Conservation (phyloP, 179 eudicot genomes). For the Silene coronaria region DNA sequence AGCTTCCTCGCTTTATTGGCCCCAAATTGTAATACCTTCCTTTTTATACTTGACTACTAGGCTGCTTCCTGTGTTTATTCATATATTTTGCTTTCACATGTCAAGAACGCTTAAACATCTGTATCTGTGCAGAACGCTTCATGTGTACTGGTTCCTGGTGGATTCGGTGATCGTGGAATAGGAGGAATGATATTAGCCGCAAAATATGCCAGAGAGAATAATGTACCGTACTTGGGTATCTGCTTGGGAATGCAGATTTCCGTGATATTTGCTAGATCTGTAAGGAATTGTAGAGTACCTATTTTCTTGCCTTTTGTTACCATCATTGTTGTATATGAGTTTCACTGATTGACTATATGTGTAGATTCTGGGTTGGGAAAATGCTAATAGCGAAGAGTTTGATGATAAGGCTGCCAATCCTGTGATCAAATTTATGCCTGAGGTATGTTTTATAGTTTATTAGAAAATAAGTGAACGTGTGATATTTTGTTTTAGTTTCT, state of each 20-base stretch:
- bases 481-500: neutral
- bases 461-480: neutral
- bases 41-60: neutral
- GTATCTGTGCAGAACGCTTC: constrained; percentile 56
- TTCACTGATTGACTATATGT: neutral
- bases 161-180: constrained; percentile 97
- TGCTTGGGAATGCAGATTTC: constrained; percentile 98
- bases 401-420: constrained; percentile 49
- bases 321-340: neutral
- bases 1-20: neutral
- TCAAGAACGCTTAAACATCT: neutral
- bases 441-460: constrained; percentile 41
- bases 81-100: no score
- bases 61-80: no score
- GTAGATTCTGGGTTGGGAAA: constrained; percentile 70
- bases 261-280: constrained; percentile 82
- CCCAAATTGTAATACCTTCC: neutral
- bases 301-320: constrained; percentile 1
- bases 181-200: constrained; percentile 96
- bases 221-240: constrained; percentile 87
- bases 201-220: constrained; percentile 88
- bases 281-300: constrained; percentile 29
- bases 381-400: constrained; percentile 82
- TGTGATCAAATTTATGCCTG: constrained; percentile 93
- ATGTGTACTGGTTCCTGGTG: constrained; percentile 96